Base-by-base conservation (phyloP, 805 yeast genomes). In the Lachancea waltii region DNA sequence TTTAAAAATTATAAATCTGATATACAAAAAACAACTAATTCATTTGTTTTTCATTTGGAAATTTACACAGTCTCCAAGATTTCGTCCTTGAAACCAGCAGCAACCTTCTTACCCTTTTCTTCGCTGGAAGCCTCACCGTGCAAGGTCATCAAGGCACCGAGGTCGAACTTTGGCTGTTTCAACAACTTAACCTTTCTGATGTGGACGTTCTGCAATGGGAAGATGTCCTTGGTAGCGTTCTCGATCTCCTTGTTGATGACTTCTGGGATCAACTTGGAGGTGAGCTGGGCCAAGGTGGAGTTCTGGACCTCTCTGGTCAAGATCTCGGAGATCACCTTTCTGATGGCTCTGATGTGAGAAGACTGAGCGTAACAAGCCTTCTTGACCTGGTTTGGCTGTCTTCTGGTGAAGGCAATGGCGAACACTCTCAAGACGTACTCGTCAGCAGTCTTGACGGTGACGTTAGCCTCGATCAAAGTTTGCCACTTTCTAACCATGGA, bases 401-500 rank as follows among this genome's bases (percentile, higher is more conserved):
- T 85, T 81, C 83, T 87, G 76, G 97, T 90, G 95, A 89, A 89
- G 53, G 95, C 97, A 75, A 90, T 86, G 68, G 90, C 92, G 70
- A 89, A 89, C 56, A 89, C 77, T 75, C 97, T 86, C 68, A 90
- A 77, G 63, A 85, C 85, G 85, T 89, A 89, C 71, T 90, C 97
- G 67, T 89, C 97, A 55, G 95, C 68, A 64, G 97, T 89, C 84
- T 89, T 89, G 65, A 87, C 97, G 59, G 97, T 87, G 61, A 89
- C 97, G 69, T 86, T 85, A 65, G 95, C 94, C 79, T 89, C 97
- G 60, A 89, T 94, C 71, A 90, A 77, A 54, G 96, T 80, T 79
- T 89, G 97, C 97, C 97, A 90, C 74, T 90, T 89, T 81, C 97
- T 86, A 52, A 89, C 97, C 70, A 90, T 79, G 44, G 97, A 89